Percentiles rank a stretch among this genome's conserved stretches.
phyloP scores from a whole-genome alignment of 352 stramenopile species.

The Phytophthora pinifolia region DNA sequence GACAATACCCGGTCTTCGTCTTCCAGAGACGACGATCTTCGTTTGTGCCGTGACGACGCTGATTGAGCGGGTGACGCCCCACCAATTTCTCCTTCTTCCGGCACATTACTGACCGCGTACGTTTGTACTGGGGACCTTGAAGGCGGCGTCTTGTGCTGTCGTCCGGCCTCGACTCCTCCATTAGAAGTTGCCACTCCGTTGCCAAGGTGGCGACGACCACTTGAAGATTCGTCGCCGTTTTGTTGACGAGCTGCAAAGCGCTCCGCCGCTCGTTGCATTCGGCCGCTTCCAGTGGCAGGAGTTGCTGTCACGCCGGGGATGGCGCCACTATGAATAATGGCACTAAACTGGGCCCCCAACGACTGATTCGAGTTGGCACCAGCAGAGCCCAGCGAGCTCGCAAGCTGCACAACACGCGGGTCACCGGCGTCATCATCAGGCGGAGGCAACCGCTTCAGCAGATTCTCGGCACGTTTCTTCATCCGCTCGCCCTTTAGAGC shows the following conservation, averaged over 20 bases:
- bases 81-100: constrained; percentile 60
- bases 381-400: constrained; percentile 37
- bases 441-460: constrained; percentile 71
- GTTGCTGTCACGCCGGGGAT: constrained; percentile 36
- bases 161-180: constrained; percentile 24
- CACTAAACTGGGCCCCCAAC: constrained; percentile 67
- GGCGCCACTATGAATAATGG: constrained; percentile 67
- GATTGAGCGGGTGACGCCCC: constrained; percentile 29
- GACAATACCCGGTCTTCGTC: constrained; percentile 23
- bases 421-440: constrained; percentile 58
- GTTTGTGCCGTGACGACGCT: constrained; percentile 37
- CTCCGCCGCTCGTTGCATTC: constrained; percentile 70
- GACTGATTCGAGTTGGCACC: constrained; percentile 52
- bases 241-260: constrained; percentile 52
- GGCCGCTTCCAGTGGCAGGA: constrained; percentile 40
- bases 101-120: constrained; percentile 30
- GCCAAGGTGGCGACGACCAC: constrained; percentile 12
- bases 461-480: constrained; percentile 83
- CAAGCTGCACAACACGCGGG: constrained; percentile 59
- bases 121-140: constrained; percentile 20
- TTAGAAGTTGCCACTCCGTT: constrained; percentile 23
- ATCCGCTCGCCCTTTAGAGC: constrained; percentile 81
- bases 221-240: constrained; percentile 23
- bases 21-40: constrained; percentile 36
- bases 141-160: constrained; percentile 38